Base-by-base conservation (phyloP, 768 basidiomycete genomes). In the Pleurotus tuber-regium region DNA sequence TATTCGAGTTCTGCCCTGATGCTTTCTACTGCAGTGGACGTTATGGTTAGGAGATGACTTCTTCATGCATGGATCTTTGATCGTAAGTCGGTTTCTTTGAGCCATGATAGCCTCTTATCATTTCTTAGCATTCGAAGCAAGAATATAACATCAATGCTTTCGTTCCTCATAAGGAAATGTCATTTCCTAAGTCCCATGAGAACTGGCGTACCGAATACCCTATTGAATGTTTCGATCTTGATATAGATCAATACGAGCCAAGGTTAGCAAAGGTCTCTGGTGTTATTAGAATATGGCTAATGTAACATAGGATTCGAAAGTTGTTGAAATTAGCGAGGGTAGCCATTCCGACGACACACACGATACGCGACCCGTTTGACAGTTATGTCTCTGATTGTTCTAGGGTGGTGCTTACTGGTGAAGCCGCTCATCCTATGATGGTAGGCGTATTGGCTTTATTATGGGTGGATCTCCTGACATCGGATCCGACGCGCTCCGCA, bases 361-460 rank as follows among this genome's bases (percentile, higher is more conserved):
- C 61, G 26, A 53, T 59, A 6, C 61, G 64, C 24, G 63, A 67
- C 4, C 44, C 62, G 35, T 59, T 79, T 18, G 78, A 82, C 25
- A 72, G 67, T 41, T 73, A 79, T 65, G 75, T 78, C 4, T 79
- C 82, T 57, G 68, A 74, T 9, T 61, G 63, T 16, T 78, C 75
- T 6, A 68, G 72, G 43, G 63, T 79, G 18, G 72, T 79, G 12
- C 63, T 84, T 12, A 71, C 83, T n/a, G 84, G 83, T 43, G 80
- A 84, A 49, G 82, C 82, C 2, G 81, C 78, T 0, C 82, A 85
- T 62, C 78, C 82, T 11, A 63, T 80, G 29, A 66, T 79, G 60
- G 83, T 72, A 54, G n/a, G n/a, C 49, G 67, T 58, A 12, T 38
- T 25, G 10, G 25, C 28, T 40, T 41, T 41, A 25, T 30, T 25